These are phyloP conservation scores for Citrus australasica DNA, from an alignment of 345 rosid genomes.

Conservation along the genomic window DNA sequence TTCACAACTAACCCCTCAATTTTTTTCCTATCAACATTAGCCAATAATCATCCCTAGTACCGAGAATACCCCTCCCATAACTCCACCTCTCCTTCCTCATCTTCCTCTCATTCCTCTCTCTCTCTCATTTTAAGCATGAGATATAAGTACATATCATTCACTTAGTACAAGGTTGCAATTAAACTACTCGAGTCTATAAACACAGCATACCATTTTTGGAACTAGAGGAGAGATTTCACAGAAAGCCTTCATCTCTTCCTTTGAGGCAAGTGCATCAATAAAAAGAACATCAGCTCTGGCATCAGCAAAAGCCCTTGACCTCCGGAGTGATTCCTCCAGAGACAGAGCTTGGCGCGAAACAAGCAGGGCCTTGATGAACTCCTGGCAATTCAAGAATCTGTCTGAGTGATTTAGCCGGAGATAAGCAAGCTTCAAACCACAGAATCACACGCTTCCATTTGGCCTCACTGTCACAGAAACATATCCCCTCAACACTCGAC, in stretches of 20 bases:
- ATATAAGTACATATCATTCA: not conserved
- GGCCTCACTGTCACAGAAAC: no score
- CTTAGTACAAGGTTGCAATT: not conserved
- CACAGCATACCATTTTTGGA: slow-evolving; percentile 75
- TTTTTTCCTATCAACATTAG: no score
- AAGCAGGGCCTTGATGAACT: slow-evolving; percentile 87
- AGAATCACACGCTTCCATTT: no score
- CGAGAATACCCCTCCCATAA: no score
- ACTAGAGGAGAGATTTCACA: slow-evolving; percentile 70
- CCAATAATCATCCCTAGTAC: no score
- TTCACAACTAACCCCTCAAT: no score
- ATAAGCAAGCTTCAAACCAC: slow-evolving; percentile 11
- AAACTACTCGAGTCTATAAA: no score
- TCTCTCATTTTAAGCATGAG: not conserved
- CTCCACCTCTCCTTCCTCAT: no score
- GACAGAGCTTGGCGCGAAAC: slow-evolving; percentile 86
- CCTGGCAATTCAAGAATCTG: slow-evolving; percentile 64
- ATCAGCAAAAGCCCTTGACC: slow-evolving; percentile 89
- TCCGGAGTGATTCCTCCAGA: slow-evolving; percentile 73
- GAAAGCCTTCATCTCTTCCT: slow-evolving; percentile 93
- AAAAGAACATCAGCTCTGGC: slow-evolving; percentile 93
- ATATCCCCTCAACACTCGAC: no score
- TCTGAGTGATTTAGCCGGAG: slow-evolving; percentile 46
- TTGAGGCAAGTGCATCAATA: slow-evolving; percentile 70
- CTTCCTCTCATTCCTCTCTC: no score